Evolutionary conservation across 805 yeast species (phyloP).

Genomic region (Nakazawaea sp.): DNA sequence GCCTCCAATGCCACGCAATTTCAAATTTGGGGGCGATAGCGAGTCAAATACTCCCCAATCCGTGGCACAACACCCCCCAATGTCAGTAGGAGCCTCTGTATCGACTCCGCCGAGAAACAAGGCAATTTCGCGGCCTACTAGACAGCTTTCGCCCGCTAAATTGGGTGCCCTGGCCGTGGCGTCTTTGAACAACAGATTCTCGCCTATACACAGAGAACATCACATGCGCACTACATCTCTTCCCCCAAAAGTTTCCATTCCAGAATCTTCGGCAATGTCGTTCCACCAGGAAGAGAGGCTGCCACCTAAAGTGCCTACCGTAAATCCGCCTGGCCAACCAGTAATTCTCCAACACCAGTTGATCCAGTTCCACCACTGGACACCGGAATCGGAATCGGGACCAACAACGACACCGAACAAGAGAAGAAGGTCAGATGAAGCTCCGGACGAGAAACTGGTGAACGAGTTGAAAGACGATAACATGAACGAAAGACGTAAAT

Average conservation of each 20-base stretch:
- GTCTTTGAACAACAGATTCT: slow-evolving; percentile 20
- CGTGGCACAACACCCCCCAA: slow-evolving; percentile 13
- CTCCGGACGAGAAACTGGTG: not conserved
- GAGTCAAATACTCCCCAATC: slow-evolving; percentile 20
- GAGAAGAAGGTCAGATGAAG: slow-evolving; percentile 14
- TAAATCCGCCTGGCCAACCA: slow-evolving; percentile 31
- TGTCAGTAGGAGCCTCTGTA: slow-evolving; percentile 4
- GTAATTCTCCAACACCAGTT: slow-evolving; percentile 37
- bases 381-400: slow-evolving; percentile 25
- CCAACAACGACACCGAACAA: slow-evolving; percentile 8
- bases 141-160: slow-evolving; percentile 62
- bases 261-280: slow-evolving; percentile 23
- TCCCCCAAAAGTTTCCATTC: slow-evolving; percentile 29
- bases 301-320: slow-evolving; percentile 17
- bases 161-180: slow-evolving; percentile 72
- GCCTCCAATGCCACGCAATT: slow-evolving; percentile 23
- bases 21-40: slow-evolving; percentile 21
- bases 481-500: slow-evolving; percentile 4
- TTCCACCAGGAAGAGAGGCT: slow-evolving; percentile 15
- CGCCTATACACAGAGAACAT: not conserved
- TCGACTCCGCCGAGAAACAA: slow-evolving; percentile 7
- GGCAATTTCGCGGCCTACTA: slow-evolving; percentile 6
- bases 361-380: slow-evolving; percentile 46
- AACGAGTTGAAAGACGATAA: slow-evolving; percentile 2
- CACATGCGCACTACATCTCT: slow-evolving; percentile 34